phyloP scores from a whole-genome alignment of 768 basidiomycete genomes.

The Leccinum imitatum region DNA sequence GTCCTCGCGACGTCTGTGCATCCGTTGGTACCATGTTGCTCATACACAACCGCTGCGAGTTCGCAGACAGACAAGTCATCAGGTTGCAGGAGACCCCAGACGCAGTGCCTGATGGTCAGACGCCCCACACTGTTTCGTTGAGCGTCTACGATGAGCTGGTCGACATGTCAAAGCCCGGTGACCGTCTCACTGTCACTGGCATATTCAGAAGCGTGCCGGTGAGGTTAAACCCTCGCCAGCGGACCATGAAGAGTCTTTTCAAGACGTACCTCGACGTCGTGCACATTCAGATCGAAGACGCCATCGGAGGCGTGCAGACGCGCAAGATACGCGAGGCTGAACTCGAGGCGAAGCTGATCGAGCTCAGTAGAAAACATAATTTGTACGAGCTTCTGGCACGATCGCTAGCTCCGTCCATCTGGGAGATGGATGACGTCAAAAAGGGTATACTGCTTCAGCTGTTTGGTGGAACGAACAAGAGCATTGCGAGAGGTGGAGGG shows the following conservation, averaged over 20 bases:
- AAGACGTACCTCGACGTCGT: conserved; percentile 97
- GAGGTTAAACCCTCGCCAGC: conserved; percentile 88
- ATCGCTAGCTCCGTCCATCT: conserved; percentile 92
- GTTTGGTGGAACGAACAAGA: conserved; percentile 98
- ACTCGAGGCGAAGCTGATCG: conserved; percentile 74
- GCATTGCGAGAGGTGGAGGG: conserved; percentile 86
- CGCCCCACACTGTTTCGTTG: conserved; percentile 94
- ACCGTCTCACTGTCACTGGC: conserved; percentile 85
- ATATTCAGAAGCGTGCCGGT: conserved; percentile 96
- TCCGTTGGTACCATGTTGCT: conserved; percentile 89
- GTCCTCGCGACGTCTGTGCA: conserved; percentile 91
- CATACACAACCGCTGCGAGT: conserved; percentile 96
- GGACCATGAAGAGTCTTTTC: conserved; percentile 93
- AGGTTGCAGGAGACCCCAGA: conserved; percentile 97
- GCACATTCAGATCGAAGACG: conserved; percentile 70
- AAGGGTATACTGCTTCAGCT: conserved; percentile 95
- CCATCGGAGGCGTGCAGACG: conserved; percentile 35
- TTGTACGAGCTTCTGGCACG: conserved; percentile 84
- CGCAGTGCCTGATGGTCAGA: conserved; percentile 96
- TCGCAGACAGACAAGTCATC: conserved; percentile 94
- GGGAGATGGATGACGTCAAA: conserved; percentile 99
- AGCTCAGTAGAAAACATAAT: conserved; percentile 72
- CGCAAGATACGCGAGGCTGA: conserved; percentile 55
- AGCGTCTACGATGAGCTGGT: conserved; percentile 99
- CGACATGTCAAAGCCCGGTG: conserved; percentile 94